These are phyloP conservation scores for Pichia sp. DNA, from an alignment of 1,139 yeast species.

Conservation along the genomic window DNA sequence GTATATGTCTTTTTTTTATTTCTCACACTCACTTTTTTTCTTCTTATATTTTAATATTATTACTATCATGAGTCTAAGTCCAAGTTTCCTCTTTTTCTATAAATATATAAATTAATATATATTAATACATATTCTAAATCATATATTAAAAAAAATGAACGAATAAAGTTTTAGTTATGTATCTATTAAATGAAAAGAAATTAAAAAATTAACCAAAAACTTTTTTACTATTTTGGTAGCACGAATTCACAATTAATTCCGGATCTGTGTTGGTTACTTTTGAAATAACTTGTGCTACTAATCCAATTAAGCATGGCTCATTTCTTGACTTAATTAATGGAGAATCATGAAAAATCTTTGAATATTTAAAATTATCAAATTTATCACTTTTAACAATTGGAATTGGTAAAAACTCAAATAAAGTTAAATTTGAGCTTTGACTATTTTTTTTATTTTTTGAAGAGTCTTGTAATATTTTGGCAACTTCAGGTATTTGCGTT, in stretches of 20 bases:
- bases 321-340: slow-evolving; percentile 78
- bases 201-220: slow-evolving; percentile 37
- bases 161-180: no score
- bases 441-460: slow-evolving; percentile 12
- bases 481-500: background rate
- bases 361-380: slow-evolving; percentile 28
- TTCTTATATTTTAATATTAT: background rate
- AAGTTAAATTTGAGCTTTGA: slow-evolving; percentile 26
- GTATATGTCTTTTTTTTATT: background rate
- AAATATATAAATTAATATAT: background rate
- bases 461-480: slow-evolving; percentile 1
- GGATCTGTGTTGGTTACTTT: slow-evolving; percentile 45
- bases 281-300: slow-evolving; percentile 74
- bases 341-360: slow-evolving; percentile 31
- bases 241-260: slow-evolving; percentile 48
- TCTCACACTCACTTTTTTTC: background rate
- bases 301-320: slow-evolving; percentile 82
- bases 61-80: background rate
- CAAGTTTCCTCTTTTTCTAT: slow-evolving; percentile 1
- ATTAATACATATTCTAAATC: no score
- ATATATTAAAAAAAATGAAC: no score
- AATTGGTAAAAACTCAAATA: slow-evolving; percentile 51
- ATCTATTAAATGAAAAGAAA: no score
- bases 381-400: slow-evolving; percentile 63
- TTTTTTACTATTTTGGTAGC: slow-evolving; percentile 57